Conservation (phyloP, 2,329 filamentous ascomycete species). For the Escovopsis weberi region DNA sequence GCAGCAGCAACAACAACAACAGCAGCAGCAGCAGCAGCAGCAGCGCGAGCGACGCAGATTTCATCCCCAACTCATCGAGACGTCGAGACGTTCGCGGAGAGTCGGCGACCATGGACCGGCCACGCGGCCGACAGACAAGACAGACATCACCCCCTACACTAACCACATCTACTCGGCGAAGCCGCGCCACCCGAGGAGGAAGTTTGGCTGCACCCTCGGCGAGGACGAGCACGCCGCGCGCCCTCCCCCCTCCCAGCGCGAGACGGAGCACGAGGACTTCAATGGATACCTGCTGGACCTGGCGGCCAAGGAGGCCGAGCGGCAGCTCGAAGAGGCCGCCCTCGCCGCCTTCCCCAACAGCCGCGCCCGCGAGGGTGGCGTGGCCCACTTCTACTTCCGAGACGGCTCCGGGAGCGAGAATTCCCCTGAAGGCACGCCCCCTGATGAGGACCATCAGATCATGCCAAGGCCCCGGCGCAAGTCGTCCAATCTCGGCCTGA, state of each 20-base stretch:
- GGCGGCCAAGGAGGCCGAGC: conserved; percentile 65
- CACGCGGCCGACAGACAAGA: conserved; percentile 52
- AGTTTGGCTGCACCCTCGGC: conserved; percentile 13
- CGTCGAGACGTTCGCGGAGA: conserved; percentile 55
- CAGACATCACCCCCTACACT: conserved; percentile 52
- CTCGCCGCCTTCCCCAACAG: conserved; percentile 65
- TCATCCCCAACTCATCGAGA: conserved; percentile 69
- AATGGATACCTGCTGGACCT: conserved; percentile 65
- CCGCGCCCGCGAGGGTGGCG: conserved; percentile 51
- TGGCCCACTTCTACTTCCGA: conserved; percentile 56
- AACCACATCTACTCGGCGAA: conserved; percentile 42
- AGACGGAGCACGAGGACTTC: conserved; percentile 62
- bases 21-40: conserved; percentile 22
- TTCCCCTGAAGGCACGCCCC: conserved; percentile 23
- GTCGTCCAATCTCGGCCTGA: conserved; percentile 46
- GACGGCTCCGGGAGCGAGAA: conserved; percentile 47
- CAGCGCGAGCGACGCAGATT: conserved; percentile 40
- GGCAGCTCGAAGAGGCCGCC: conserved; percentile 63
- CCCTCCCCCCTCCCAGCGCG: conserved; percentile 34
- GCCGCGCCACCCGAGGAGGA: conserved; percentile 22
- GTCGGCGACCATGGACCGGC: conserved; percentile 49
- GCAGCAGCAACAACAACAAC: too few relatives aligned
- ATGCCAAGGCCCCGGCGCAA: conserved; percentile 33
- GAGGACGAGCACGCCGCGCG: conserved; percentile 15
- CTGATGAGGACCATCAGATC: conserved; percentile 11